Conservation (phyloP, 164 flowering plant species). For the Houttuynia cordata region DNA sequence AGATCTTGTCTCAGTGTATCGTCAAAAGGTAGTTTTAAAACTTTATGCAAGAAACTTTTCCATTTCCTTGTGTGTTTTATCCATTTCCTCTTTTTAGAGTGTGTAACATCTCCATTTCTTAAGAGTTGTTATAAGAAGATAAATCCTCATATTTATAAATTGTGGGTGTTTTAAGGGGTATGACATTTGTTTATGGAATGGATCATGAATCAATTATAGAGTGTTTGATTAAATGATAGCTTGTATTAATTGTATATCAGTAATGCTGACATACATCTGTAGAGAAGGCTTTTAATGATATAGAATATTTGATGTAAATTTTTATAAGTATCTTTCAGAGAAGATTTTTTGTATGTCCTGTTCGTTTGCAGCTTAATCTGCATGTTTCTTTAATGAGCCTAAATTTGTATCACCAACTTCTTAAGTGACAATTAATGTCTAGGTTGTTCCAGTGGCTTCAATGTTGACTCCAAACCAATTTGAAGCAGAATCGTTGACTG, state of each 20-base stretch:
- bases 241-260: background rate
- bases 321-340: too few species aligned
- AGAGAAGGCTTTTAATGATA: background rate
- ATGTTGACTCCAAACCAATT: constrained; percentile 99
- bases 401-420: background rate
- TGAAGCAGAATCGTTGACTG: constrained; percentile 87
- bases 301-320: too few species aligned
- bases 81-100: background rate
- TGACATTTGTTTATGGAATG: background rate
- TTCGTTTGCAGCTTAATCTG: background rate
- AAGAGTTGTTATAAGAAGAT: background rate
- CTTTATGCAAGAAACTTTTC: background rate
- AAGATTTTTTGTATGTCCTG: too few species aligned
- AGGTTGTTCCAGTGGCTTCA: constrained; percentile 96
- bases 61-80: too few species aligned
- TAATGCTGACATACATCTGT: background rate
- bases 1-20: constrained; percentile 75
- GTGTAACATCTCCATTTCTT: background rate
- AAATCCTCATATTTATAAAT: too few species aligned
- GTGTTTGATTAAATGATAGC: background rate
- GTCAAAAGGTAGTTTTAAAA: constrained; percentile 44
- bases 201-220: background rate
- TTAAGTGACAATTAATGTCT: background rate
- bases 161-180: background rate
- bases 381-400: background rate